Percentiles rank a stretch among this genome's conserved stretches.
phyloP scores from a whole-genome alignment of 2,329 filamentous ascomycete species.

The Paraphaeosphaeria minitans region DNA sequence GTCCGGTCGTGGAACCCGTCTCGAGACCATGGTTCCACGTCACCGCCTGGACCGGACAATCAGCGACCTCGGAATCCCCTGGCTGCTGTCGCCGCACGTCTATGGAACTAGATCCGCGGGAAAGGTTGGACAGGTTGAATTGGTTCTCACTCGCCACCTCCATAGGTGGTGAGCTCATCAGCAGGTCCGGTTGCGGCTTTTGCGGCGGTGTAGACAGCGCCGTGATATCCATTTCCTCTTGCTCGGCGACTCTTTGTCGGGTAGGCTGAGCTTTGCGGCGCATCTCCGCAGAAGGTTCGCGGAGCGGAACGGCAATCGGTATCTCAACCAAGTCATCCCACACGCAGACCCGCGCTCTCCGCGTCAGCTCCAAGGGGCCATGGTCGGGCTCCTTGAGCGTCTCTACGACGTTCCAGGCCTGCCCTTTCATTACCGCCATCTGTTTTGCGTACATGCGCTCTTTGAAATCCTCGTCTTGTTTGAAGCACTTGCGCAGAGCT shows the following conservation, averaged over 20 bases:
- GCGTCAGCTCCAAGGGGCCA: slow-evolving; percentile 89
- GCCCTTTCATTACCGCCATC: slow-evolving; percentile 98
- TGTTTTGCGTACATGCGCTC: slow-evolving; percentile 99
- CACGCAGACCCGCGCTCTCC: slow-evolving; percentile 88
- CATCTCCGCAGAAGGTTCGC: slow-evolving; percentile 82
- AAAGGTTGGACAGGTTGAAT: slow-evolving; percentile 56
- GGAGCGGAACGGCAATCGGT: slow-evolving; percentile 89
- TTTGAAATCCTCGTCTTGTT: slow-evolving; percentile 92
- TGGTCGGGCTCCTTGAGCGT: slow-evolving; percentile 92
- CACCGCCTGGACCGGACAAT: slow-evolving; percentile 42
- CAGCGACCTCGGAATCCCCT: slow-evolving; percentile 23
- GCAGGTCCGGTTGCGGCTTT: slow-evolving; percentile 65
- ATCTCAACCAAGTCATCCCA: slow-evolving; percentile 99
- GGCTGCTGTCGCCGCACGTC: slow-evolving; percentile 38
- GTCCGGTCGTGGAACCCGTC: slow-evolving; percentile 21
- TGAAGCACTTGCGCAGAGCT: slow-evolving; percentile 83
- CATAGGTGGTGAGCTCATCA: slow-evolving; percentile 65
- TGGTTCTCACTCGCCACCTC: slow-evolving; percentile 48
- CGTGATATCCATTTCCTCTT: slow-evolving; percentile 93
- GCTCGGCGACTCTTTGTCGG: slow-evolving; percentile 49
- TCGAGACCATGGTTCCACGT: slow-evolving; percentile 31
- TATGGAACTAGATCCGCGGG: slow-evolving; percentile 52
- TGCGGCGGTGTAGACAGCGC: slow-evolving; percentile 64
- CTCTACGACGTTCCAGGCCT: slow-evolving; percentile 99
- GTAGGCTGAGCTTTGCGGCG: slow-evolving; percentile 62